phyloP scores from a whole-genome alignment of 2,329 filamentous ascomycete genomes.

The Apiospora koreana region DNA sequence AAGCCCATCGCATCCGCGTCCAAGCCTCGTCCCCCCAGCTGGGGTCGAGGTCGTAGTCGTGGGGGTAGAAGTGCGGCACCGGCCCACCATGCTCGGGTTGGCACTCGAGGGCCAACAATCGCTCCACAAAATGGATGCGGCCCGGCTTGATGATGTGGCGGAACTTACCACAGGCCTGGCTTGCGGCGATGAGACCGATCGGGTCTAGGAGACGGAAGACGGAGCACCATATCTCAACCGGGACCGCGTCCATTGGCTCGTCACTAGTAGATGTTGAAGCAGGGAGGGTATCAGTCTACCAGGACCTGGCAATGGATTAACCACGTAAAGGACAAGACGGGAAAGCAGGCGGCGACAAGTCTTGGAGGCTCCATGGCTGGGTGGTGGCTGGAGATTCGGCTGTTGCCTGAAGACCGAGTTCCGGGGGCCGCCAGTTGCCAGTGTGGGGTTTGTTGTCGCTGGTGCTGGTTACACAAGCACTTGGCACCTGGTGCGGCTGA shows the following conservation, averaged over 20 bases:
- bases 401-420: too few relatives aligned
- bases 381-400: too few relatives aligned
- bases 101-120: slow-evolving; percentile 17
- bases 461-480: neutral
- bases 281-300: too few relatives aligned
- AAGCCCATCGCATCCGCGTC: slow-evolving; percentile 17
- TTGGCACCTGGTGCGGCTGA: neutral
- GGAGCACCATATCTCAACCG: slow-evolving; percentile 16
- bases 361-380: too few relatives aligned
- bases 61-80: neutral
- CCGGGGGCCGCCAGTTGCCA: too few relatives aligned
- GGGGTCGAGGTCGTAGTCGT: slow-evolving; percentile 8
- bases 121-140: slow-evolving; percentile 14
- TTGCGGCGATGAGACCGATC: slow-evolving; percentile 15
- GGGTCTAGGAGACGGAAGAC: slow-evolving; percentile 19
- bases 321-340: too few relatives aligned
- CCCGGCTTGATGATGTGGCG: slow-evolving; percentile 14
- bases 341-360: too few relatives aligned
- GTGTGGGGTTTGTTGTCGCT: neutral
- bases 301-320: too few relatives aligned
- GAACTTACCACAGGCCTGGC: slow-evolving; percentile 13
- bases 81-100: slow-evolving; percentile 13
- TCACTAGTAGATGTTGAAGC: too few relatives aligned
- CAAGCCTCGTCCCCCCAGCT: slow-evolving; percentile 15
- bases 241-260: slow-evolving; percentile 6